Conservation (phyloP, 2,329 filamentous ascomycete species). For the Raffaelea ambrosiae region DNA sequence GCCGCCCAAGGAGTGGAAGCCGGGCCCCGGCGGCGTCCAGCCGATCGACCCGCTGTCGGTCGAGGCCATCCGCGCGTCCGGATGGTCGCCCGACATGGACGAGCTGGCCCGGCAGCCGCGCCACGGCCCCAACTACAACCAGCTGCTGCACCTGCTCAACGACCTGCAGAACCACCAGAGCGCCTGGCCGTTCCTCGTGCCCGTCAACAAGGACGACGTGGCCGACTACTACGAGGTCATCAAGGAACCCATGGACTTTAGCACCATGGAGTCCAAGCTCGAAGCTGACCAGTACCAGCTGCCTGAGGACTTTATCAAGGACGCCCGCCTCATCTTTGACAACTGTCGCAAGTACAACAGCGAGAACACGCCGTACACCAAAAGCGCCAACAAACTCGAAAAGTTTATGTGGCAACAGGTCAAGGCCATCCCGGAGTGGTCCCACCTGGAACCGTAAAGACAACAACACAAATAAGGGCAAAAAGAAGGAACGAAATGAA, state of each 20-base stretch:
- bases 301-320: slow-evolving; percentile 85
- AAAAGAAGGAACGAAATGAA: no score
- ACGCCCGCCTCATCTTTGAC: slow-evolving; percentile 82
- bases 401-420: slow-evolving; percentile 96
- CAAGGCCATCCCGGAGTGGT: slow-evolving; percentile 89
- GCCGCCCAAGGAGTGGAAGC: slow-evolving; percentile 77
- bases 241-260: slow-evolving; percentile 93
- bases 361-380: slow-evolving; percentile 88
- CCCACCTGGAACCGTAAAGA: slow-evolving; percentile 42
- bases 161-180: slow-evolving; percentile 90
- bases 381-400: slow-evolving; percentile 85
- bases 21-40: slow-evolving; percentile 44
- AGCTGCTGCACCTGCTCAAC: slow-evolving; percentile 84
- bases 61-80: slow-evolving; percentile 79
- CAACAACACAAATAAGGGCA: no score
- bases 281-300: slow-evolving; percentile 87
- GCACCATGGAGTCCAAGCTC: slow-evolving; percentile 91
- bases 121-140: slow-evolving; percentile 93
- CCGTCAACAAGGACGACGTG: slow-evolving; percentile 92
- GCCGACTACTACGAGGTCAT: slow-evolving; percentile 99
- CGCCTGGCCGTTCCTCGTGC: slow-evolving; percentile 89
- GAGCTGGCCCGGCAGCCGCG: slow-evolving; percentile 89
- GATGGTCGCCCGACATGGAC: slow-evolving; percentile 98
- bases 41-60: slow-evolving; percentile 81
- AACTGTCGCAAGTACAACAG: slow-evolving; percentile 97